A percentile compares a stretch with the other conserved stretches of the same genome.
Conservation (phyloP, 148 eudicot genomes). For the Nepenthes mirabilis region DNA sequence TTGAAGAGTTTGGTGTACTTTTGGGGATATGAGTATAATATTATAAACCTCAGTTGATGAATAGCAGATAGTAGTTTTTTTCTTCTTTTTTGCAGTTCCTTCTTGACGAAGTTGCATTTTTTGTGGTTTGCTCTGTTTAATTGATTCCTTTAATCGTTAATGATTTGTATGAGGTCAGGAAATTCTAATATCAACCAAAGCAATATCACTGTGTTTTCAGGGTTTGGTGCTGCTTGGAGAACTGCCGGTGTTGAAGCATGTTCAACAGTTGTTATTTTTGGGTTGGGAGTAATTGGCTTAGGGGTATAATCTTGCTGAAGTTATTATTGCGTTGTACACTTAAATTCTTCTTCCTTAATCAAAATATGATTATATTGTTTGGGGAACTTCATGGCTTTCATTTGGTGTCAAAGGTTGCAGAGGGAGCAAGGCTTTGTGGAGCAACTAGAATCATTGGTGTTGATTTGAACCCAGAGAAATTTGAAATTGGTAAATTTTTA, state of each 20-base stretch:
- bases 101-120: too few species aligned
- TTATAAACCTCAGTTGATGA: too few species aligned
- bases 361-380: background rate
- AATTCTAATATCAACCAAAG: background rate
- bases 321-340: conserved; percentile 5
- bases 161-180: too few species aligned
- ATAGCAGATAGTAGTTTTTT: too few species aligned
- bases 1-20: too few species aligned
- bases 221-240: conserved; percentile 41
- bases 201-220: conserved; percentile 3
- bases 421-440: conserved; percentile 25
- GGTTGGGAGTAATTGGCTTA: conserved; percentile 36
- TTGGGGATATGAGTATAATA: too few species aligned
- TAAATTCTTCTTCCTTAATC: background rate
- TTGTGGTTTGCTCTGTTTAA: too few species aligned
- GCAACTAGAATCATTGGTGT: conserved; percentile 21
- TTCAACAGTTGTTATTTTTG: conserved; percentile 34
- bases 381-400: background rate
- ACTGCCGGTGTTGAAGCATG: conserved; percentile 30
- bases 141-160: too few species aligned
- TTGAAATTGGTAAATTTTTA: conserved; percentile 14
- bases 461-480: conserved; percentile 17
- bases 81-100: too few species aligned
- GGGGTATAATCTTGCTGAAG: conserved; percentile 20
- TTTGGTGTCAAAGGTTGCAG: conserved; percentile 17